A percentile compares a stretch with the other conserved stretches of the same genome.
Evolutionary conservation across 352 stramenopile species (phyloP).

Genomic region (Phytophthora sojae): DNA sequence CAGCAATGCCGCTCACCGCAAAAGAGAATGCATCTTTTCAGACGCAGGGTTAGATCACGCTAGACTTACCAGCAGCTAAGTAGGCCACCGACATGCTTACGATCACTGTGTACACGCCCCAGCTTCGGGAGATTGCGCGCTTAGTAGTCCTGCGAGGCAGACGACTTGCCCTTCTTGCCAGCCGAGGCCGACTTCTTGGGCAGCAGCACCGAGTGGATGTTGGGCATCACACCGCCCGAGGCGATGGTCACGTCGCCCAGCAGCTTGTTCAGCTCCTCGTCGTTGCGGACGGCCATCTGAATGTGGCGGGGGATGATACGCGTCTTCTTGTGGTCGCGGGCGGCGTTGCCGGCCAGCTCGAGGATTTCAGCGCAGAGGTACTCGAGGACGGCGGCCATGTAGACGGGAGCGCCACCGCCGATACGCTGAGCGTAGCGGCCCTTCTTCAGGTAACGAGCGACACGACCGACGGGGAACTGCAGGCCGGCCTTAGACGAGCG

Average conservation of each 20-base stretch:
- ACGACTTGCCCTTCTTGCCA: slow-evolving; percentile 62
- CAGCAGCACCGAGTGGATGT: slow-evolving; percentile 95
- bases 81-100: slow-evolving; percentile 17
- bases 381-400: slow-evolving; percentile 95
- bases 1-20: slow-evolving; percentile 14
- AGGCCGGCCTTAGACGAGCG: slow-evolving; percentile 94
- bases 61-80: slow-evolving; percentile 20
- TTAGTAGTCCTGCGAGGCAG: slow-evolving; percentile 71
- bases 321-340: slow-evolving; percentile 97
- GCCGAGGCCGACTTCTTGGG: slow-evolving; percentile 83
- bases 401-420: slow-evolving; percentile 93
- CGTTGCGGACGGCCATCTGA: slow-evolving; percentile 93
- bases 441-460: slow-evolving; percentile 94
- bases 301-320: slow-evolving; percentile 97
- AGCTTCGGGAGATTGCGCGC: slow-evolving; percentile 24
- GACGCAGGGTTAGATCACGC: slow-evolving; percentile 19
- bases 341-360: slow-evolving; percentile 95
- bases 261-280: slow-evolving; percentile 97
- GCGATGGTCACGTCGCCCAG: slow-evolving; percentile 95
- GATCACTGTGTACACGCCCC: slow-evolving; percentile 8
- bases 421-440: slow-evolving; percentile 93
- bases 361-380: slow-evolving; percentile 96
- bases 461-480: slow-evolving; percentile 96
- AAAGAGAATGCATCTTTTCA: slow-evolving; percentile 29
- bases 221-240: slow-evolving; percentile 95